Evolutionary conservation across 1,284 basidiomycete genomes (phyloP), one percentile per base, ranked within the genome.

Genomic region (Trametes pubescens): DNA sequence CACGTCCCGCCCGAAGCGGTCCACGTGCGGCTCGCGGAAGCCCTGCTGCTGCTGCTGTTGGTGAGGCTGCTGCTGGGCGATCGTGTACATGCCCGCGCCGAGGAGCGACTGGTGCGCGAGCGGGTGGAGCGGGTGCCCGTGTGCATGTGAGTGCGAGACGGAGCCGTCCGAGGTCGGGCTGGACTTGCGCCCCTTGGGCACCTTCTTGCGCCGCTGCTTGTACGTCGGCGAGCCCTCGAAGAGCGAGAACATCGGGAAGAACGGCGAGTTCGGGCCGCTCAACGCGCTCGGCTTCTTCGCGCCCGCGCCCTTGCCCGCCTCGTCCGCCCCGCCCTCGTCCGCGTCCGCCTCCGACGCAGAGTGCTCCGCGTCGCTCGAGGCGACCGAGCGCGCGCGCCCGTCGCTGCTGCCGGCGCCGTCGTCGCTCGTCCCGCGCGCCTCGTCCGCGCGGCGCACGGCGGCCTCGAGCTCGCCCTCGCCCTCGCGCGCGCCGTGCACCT

Each of bases 121-220:
- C 29, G 29, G 29, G 29, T 32, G 29, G 29, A 10, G 38, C 40
- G 59, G n/a, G 22, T 51, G 54, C 18, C n/a, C 29, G 40, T 44
- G 53, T 40, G 52, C 32, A 24, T 14, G 51, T 10, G 51, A 22
- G 52, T 32, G 52, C 13, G 6, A 10, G 57, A 60, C 51, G 22
- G 44, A n/a, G 26, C 24, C 51, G 58, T 21, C 34, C 13, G 57
- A 51, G 32, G 58, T 47, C 4, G 58, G 59, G 44, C 65, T 65
- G 48, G 59, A 67, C 67, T 63, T 71, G 64, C 69, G 68, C 37
- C 52, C 61, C 69, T 80, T 81, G 22, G 77, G 75, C 32, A 83
- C 82, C 77, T 92, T 92, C 82, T 93, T 93, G 66, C 92, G 84
- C n/a, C 94, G 84, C 71, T 91, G 90, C 77, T 96, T 96, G 82